Evolutionary conservation across 2,329 filamentous ascomycete species (phyloP), one percentile per base, ranked within the genome.

Genomic region (Trichoderma brevicompactum): DNA sequence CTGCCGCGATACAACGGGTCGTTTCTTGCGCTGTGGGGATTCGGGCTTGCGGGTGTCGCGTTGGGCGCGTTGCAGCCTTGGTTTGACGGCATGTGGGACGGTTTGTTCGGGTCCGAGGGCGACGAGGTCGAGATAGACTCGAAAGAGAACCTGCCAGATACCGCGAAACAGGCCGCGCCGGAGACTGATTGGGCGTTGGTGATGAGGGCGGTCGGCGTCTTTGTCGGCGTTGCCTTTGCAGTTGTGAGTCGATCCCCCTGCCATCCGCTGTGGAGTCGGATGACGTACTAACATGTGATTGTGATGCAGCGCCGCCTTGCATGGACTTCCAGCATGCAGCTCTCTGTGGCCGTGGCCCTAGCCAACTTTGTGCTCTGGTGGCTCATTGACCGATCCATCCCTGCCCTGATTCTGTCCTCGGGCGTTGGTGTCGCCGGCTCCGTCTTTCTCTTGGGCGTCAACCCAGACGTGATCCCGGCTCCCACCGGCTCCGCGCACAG

Each of bases 361-460:
- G 92, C 91, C 19, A 98, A 98, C 75, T 94, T 95, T 1, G 90
- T 95, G 9, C 81, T 99, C 17, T 99, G 95, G 95, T 99, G 96
- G 78, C 83, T 98, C 28, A 91, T 99, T 73, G 95, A 99, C 78
- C 91, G 94, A 58, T 95, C 92, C 53, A 89, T 88, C 70, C 86
- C 93, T 0, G 95, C 95, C 5, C 90, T 98, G 70, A 80, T 95
- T 40, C 85, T 97, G 64, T 93, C 92, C 0, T 83, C 89, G 13
- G 80, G 86, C 1, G 89, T 97, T 10, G 91, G 92, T 1, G 74
- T 94, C 32, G 79, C 85, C 1, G 92, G 94, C 7, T 94, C 94
- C 9, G 84, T 86, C 13, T 77, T 92, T 15, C 80, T 97, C 17
- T 84, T 97, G 65, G 85, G 88, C 13, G 83, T 94, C 40, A 90